A percentile compares a stretch with the other conserved stretches of the same genome.
Conservation (phyloP, 805 yeast species). For the Schwanniomyces sp. region DNA sequence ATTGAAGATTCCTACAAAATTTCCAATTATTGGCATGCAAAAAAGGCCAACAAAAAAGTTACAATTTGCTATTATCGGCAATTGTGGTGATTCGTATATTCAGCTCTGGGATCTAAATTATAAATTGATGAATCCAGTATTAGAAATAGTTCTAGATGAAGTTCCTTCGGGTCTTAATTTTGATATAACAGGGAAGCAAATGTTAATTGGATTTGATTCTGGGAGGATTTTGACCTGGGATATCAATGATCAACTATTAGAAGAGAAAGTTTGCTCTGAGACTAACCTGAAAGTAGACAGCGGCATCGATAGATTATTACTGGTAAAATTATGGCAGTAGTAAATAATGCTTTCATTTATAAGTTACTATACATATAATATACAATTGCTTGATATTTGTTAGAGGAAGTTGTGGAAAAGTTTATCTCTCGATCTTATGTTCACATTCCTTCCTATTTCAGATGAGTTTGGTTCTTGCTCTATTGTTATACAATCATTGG, state of each 20-base stretch:
- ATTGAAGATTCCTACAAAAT: slow-evolving; percentile 17
- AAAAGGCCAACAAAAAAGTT: slow-evolving; percentile 15
- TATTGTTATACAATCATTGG: slow-evolving; percentile 66
- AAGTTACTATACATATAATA: slow-evolving; percentile 3
- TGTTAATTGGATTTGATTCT: slow-evolving; percentile 21
- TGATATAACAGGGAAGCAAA: slow-evolving; percentile 13
- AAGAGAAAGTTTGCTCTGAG: slow-evolving; percentile 5
- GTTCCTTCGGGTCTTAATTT: slow-evolving; percentile 13
- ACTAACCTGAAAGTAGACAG: slow-evolving; percentile 1
- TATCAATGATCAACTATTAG: slow-evolving; percentile 8
- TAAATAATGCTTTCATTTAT: background rate
- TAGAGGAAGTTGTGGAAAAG: slow-evolving; percentile 16
- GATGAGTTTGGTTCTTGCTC: slow-evolving; percentile 45
- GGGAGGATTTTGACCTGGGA: slow-evolving; percentile 15
- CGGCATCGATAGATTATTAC: background rate
- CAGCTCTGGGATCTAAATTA: slow-evolving; percentile 31
- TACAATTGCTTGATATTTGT: slow-evolving; percentile 1
- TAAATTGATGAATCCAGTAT: slow-evolving; percentile 16
- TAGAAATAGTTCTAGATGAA: slow-evolving; percentile 10
- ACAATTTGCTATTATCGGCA: slow-evolving; percentile 28
- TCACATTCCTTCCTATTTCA: slow-evolving; percentile 57
- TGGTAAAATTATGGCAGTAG: background rate
- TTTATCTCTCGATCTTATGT: slow-evolving; percentile 46
- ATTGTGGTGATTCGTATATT: slow-evolving; percentile 12
- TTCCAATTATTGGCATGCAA: slow-evolving; percentile 16